Conservation (phyloP, 2,329 filamentous ascomycete species). For the Ceratocystis eucalypticola region DNA sequence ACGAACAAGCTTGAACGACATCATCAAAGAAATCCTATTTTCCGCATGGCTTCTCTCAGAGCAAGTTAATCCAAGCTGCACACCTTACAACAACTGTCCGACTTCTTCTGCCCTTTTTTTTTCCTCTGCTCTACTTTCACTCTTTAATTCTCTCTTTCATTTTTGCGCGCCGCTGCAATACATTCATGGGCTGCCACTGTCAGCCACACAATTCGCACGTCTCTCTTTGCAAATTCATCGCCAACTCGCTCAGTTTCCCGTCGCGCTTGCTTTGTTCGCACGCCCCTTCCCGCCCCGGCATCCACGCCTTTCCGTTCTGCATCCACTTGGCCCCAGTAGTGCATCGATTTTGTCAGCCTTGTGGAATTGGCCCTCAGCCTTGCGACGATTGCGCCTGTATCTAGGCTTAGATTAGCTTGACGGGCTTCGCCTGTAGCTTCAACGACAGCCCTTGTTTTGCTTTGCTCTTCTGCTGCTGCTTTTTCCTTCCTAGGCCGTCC, state of each 20-base stretch:
- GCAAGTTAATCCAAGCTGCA: not conserved
- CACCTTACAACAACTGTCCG: not conserved
- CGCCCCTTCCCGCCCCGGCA: not conserved
- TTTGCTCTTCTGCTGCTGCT: not conserved
- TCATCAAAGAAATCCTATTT: not conserved
- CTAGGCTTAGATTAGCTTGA: not conserved
- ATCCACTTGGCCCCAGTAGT: not conserved
- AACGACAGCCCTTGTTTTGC: not conserved
- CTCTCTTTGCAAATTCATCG: not conserved
- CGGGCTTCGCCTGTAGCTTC: not conserved
- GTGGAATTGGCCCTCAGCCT: slow-evolving; percentile 11
- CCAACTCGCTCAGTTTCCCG: not conserved
- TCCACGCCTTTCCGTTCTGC: not conserved
- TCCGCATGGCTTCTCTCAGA: not conserved
- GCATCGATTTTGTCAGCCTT: slow-evolving; percentile 12
- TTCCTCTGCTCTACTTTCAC: not conserved
- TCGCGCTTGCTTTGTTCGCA: slow-evolving; percentile 6
- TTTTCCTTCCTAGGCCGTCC: slow-evolving; percentile 12
- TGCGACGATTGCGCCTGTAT: slow-evolving; percentile 1
- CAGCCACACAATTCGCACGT: not conserved
- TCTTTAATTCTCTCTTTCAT: not conserved
- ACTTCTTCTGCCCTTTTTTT: not conserved
- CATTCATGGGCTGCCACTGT: not conserved
- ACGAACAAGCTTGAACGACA: slow-evolving; percentile 4
- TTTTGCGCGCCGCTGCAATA: not conserved